A percentile compares a stretch with the other conserved stretches of the same genome.
These are phyloP conservation scores for Cryoendolithus antarcticus DNA, from an alignment of 2,329 filamentous ascomycete species.

Conservation along the genomic window DNA sequence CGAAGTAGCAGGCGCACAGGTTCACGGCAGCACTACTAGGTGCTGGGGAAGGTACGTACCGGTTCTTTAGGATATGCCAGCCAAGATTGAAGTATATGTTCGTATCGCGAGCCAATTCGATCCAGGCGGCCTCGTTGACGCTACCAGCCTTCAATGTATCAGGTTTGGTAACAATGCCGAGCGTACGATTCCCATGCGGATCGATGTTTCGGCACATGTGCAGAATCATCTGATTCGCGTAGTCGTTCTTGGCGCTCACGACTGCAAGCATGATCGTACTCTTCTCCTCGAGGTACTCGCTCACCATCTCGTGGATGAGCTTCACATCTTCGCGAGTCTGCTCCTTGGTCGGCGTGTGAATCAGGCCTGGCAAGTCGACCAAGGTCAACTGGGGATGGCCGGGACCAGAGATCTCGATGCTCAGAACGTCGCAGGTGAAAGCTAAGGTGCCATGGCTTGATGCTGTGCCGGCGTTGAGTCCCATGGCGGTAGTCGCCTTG, in stretches of 20 bases:
- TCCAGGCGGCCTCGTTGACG: slow-evolving; percentile 28
- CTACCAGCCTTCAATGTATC: slow-evolving; percentile 17
- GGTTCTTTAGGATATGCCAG: slow-evolving; percentile 44
- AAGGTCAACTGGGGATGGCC: neutral
- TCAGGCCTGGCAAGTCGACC: slow-evolving; percentile 5
- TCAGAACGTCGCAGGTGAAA: slow-evolving; percentile 28
- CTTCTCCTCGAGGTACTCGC: no score
- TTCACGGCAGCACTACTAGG: no score
- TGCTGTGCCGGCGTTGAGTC: slow-evolving; percentile 21
- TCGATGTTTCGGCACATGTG: no score
- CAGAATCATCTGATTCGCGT: no score
- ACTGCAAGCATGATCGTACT: no score
- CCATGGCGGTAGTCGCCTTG: slow-evolving; percentile 37
- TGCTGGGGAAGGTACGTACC: no score
- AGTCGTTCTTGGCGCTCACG: no score
- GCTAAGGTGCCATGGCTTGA: neutral
- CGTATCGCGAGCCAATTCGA: slow-evolving; percentile 28
- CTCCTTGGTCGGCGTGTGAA: slow-evolving; percentile 20
- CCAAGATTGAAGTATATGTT: slow-evolving; percentile 32
- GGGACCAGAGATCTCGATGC: slow-evolving; percentile 29
- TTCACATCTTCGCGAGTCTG: slow-evolving; percentile 22
- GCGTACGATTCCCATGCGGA: no score
- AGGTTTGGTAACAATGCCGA: slow-evolving; percentile 40
- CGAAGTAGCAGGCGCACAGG: no score
- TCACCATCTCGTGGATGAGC: slow-evolving; percentile 12